Evolutionary conservation across 192 early-diverging fungal species (phyloP).

Genomic region (Kappamyces sp.): DNA sequence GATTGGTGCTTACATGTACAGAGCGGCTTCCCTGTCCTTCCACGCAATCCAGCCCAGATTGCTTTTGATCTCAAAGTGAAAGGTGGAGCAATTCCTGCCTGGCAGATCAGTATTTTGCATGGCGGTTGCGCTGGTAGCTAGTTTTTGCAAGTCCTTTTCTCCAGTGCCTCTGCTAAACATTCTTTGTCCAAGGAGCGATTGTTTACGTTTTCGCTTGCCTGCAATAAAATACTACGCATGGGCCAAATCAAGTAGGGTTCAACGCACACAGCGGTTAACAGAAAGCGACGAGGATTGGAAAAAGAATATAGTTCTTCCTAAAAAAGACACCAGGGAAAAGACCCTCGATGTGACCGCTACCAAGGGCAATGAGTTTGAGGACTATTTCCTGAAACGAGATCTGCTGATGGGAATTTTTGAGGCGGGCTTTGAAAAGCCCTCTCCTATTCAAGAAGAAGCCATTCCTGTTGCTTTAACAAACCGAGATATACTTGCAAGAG

Average conservation of each 20-base stretch:
- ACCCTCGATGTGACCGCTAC: slow-evolving; percentile 95
- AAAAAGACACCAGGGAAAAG: slow-evolving; percentile 87
- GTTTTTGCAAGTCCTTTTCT: slow-evolving; percentile 4
- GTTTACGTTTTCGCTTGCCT: slow-evolving; percentile 4
- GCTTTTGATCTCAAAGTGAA: slow-evolving; percentile 34
- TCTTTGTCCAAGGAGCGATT: slow-evolving; percentile 2
- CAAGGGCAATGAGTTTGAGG: slow-evolving; percentile 99
- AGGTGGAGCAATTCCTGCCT: slow-evolving; percentile 33
- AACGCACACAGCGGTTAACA: slow-evolving; percentile 10
- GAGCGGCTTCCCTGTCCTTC: slow-evolving; percentile 41
- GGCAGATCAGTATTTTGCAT: neutral
- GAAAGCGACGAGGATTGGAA: slow-evolving; percentile 32
- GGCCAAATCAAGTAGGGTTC: slow-evolving; percentile 11
- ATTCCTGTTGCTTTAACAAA: slow-evolving; percentile 96
- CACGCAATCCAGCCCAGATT: slow-evolving; percentile 50
- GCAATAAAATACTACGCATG: neutral
- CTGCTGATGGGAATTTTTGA: slow-evolving; percentile 98
- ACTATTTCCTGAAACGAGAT: slow-evolving; percentile 95
- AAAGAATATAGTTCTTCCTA: slow-evolving; percentile 55
- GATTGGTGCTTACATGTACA: slow-evolving; percentile 20
- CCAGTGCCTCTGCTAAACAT: slow-evolving; percentile 15
- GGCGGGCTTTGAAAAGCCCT: slow-evolving; percentile 95
- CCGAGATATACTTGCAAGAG: slow-evolving; percentile 88
- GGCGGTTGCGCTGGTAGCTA: neutral
- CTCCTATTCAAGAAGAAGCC: slow-evolving; percentile 98